phyloP scores from a whole-genome alignment of 305 asterid species.

The Stenogyne calaminthoides region DNA sequence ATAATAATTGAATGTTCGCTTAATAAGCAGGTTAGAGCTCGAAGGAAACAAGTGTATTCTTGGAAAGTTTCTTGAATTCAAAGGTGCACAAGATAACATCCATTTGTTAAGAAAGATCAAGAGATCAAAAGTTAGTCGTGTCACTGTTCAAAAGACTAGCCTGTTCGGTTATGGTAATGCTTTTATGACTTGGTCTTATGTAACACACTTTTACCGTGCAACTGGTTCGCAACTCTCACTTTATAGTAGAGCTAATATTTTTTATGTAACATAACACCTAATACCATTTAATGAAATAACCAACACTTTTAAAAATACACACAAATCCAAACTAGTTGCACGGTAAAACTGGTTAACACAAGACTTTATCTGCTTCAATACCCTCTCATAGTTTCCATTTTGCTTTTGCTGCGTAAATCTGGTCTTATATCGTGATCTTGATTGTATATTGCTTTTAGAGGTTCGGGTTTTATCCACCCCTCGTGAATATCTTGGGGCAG shows the following conservation, averaged over 20 bases:
- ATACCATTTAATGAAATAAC: background rate
- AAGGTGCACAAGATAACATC: constrained; percentile 75
- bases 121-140: constrained; percentile 80
- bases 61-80: constrained; percentile 87
- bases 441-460: constrained; percentile 42
- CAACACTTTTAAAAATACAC: background rate
- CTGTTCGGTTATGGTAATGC: constrained; percentile 74
- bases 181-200: background rate
- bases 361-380: background rate
- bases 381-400: constrained; percentile 13
- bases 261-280: too few species aligned
- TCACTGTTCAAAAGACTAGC: constrained; percentile 72
- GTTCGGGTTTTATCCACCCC: constrained; percentile 54
- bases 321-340: background rate
- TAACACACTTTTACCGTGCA: background rate
- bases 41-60: constrained; percentile 61
- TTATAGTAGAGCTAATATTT: too few species aligned
- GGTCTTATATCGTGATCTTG: background rate
- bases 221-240: background rate
- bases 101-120: constrained; percentile 63
- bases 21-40: constrained; percentile 71
- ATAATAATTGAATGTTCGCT: background rate
- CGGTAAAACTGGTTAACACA: background rate
- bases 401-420: background rate
- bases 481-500: constrained; percentile 74